A percentile compares a stretch with the other conserved stretches of the same genome.
phyloP scores from a whole-genome alignment of 441 rosid genomes.

The Macaranga tanarius region DNA sequence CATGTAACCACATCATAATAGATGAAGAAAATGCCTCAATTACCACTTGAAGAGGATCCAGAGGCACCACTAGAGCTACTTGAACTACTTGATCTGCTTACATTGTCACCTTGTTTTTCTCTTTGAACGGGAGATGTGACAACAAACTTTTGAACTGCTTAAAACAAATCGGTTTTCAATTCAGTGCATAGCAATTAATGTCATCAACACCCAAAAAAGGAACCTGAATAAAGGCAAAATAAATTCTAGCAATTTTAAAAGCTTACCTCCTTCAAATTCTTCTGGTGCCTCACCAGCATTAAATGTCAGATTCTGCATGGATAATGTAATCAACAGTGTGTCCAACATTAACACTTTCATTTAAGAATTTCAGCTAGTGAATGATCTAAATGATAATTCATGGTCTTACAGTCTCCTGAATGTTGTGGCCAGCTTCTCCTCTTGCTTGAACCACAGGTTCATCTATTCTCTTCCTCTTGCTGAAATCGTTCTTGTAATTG shows the following conservation, averaged over 20 bases:
- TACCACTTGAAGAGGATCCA: slow-evolving; percentile 82
- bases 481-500: slow-evolving; percentile 46
- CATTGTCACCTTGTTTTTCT: slow-evolving; percentile 42
- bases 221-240: not conserved
- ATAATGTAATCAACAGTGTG: slow-evolving; percentile 16
- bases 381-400: slow-evolving; percentile 16
- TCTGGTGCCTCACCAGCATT: slow-evolving; percentile 33
- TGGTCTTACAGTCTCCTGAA: slow-evolving; percentile 44
- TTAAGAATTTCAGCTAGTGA: slow-evolving; percentile 12
- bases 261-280: slow-evolving; percentile 51
- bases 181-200: slow-evolving; percentile 20
- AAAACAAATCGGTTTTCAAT: slow-evolving; percentile 23
- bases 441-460: slow-evolving; percentile 46
- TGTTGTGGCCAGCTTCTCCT: slow-evolving; percentile 35
- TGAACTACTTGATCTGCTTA: slow-evolving; percentile 68
- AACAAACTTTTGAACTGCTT: slow-evolving; percentile 38
- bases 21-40: slow-evolving; percentile 18
- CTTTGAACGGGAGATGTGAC: slow-evolving; percentile 36
- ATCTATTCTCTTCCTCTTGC: slow-evolving; percentile 44
- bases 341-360: slow-evolving; percentile 16
- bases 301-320: slow-evolving; percentile 48
- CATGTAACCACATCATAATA: not conserved
- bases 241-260: slow-evolving; percentile 20
- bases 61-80: slow-evolving; percentile 74
- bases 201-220: slow-evolving; percentile 4